Evolutionary conservation across 768 basidiomycete species (phyloP), one percentile per base, ranked within the genome.

Genomic region (Tremella yokohamensis): DNA sequence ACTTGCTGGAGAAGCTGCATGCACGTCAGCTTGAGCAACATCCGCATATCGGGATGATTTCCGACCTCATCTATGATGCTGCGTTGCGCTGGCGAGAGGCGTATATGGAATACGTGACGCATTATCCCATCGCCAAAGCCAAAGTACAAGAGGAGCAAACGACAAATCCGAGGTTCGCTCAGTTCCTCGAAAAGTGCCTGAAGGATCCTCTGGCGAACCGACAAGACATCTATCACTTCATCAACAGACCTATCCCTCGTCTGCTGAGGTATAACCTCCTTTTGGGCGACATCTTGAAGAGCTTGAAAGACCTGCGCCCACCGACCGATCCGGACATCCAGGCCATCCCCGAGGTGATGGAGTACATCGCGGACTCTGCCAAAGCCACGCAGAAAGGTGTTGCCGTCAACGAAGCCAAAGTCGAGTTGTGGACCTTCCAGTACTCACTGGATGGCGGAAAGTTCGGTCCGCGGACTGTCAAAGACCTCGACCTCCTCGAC

Each of bases 161-260:
- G 26, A 52, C 57, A 44, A 75, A 74, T 51, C 58, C 60, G 9
- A 61, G 60, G 29, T 78, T 77, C 53, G 66, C 58, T 0, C 58
- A 58, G 0, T 77, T 78, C 56, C 55, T 75, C 6, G 62, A 77
- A 45, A 49, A 52, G 77, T 82, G 80, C 52, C 76, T 78, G 11
- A 84, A 86, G 29, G 85, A 89, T 64, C 83, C 86, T 0, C 87
- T 87, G 57, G 84, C 90, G 0, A 85, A 88, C 68, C 84, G 87
- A 50, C 81, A 90, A 18, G 91, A 92, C 72, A 87, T 99, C 84
- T 91, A 93, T 73, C 87, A 82, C 65, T 99, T 97, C 78, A 87
- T 93, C 70, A 86, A 89, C 66, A 85, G 91, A 38, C 90, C 93
- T 1, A 92, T 94, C 63, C 89, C 90, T 58, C 85, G 94, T 44